Evolutionary conservation across 179 eudicot genomes (phyloP).

Genomic region (Beta corolliflora): DNA sequence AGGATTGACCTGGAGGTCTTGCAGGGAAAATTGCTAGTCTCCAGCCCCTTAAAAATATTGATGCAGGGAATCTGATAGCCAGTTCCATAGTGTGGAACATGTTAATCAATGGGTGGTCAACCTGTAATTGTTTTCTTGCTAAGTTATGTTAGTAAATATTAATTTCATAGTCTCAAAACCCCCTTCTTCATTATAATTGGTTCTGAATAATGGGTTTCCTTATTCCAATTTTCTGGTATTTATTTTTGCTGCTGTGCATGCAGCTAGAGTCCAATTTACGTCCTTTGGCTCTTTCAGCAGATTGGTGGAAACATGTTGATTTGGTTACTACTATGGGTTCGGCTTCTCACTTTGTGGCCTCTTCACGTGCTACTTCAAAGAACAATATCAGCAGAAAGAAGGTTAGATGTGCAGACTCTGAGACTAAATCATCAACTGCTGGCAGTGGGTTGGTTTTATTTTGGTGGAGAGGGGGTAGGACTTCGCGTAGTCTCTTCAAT

Average conservation of each 20-base stretch:
- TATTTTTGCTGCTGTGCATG: conserved; percentile 30
- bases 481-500: conserved; percentile 74
- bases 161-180: background rate
- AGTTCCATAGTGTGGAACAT: too few species aligned
- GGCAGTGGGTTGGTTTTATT: conserved; percentile 60
- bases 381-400: conserved; percentile 54
- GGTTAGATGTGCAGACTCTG: conserved; percentile 41
- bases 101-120: background rate
- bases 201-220: background rate
- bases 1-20: too few species aligned
- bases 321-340: conserved; percentile 72
- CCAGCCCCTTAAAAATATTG: too few species aligned
- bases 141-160: background rate
- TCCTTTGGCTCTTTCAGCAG: conserved; percentile 65
- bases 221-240: conserved; percentile 8
- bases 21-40: too few species aligned
- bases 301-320: conserved; percentile 87
- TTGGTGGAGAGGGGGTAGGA: conserved; percentile 99
- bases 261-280: conserved; percentile 86
- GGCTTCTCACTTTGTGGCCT: conserved; percentile 63
- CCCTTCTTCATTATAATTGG: background rate
- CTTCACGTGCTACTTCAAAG: conserved; percentile 59
- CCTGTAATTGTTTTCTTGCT: background rate
- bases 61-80: too few species aligned
- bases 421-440: conserved; percentile 53